phyloP scores from a whole-genome alignment of 306 rosid species.

The Vigna unguiculata region DNA sequence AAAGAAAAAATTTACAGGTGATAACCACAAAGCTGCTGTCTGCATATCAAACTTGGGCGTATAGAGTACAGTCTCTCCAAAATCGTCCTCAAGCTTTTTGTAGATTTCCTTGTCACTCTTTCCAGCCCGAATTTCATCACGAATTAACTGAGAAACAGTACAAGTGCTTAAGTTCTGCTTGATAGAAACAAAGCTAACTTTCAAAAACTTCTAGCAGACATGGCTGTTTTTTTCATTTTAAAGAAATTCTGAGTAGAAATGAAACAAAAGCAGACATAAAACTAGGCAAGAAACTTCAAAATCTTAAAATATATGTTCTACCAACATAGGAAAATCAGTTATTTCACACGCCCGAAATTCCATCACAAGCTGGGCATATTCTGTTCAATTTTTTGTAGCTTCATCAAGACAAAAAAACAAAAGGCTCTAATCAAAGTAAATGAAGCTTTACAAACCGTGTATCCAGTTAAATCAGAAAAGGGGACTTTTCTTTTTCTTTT shows the following conservation, averaged over 20 bases:
- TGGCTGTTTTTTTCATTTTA: background rate
- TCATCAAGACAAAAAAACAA: conserved; percentile 9
- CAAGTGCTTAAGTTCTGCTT: conserved; percentile 32
- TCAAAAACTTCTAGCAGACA: conserved; percentile 17
- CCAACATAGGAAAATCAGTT: conserved; percentile 17
- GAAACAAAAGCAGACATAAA: background rate
- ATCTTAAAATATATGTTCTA: background rate
- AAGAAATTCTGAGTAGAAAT: conserved; percentile 11
- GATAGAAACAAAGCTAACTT: conserved; percentile 17
- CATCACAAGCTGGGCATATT: background rate
- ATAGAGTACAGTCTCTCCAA: conserved; percentile 86
- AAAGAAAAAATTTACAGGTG: conserved; percentile 60
- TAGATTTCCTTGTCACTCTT: conserved; percentile 81
- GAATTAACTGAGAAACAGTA: conserved; percentile 71
- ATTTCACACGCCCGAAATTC: background rate
- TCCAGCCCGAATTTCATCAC: conserved; percentile 83
- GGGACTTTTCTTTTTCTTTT: background rate
- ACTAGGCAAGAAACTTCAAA: conserved; percentile 24
- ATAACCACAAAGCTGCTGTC: conserved; percentile 92
- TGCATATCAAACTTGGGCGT: conserved; percentile 92
- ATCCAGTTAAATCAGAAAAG: background rate
- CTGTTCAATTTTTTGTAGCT: conserved; percentile 15
- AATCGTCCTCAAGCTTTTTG: conserved; percentile 81
- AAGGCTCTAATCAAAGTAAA: background rate
- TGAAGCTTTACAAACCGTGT: conserved; percentile 16